phyloP scores from a whole-genome alignment of 495 filamentous ascomycete genomes.

The Penicillium ochrochloron region DNA sequence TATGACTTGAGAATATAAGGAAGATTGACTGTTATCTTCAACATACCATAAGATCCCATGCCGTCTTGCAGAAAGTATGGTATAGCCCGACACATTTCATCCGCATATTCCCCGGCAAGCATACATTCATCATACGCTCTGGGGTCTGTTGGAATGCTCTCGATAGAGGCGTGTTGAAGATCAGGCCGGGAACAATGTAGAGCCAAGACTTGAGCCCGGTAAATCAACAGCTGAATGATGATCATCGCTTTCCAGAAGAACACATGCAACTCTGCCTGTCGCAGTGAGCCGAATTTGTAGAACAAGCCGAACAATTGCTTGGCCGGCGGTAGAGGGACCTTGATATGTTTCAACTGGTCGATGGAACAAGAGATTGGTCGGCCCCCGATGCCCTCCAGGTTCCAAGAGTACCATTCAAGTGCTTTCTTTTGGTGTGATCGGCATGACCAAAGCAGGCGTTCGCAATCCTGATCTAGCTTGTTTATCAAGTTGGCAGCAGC shows the following conservation, averaged over 20 bases:
- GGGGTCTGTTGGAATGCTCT: background rate
- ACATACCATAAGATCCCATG: conserved; percentile 5
- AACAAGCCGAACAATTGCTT: background rate
- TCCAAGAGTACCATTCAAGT: conserved; percentile 3
- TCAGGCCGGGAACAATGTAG: background rate
- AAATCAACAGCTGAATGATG: conserved; percentile 9
- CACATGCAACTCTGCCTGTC: conserved; percentile 10
- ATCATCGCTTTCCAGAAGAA: conserved; percentile 15
- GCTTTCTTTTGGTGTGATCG: background rate
- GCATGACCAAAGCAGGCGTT: background rate
- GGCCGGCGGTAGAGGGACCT: background rate
- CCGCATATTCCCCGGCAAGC: conserved; percentile 5
- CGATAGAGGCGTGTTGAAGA: background rate
- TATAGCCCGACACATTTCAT: conserved; percentile 12
- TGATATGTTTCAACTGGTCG: background rate
- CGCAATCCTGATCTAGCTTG: background rate
- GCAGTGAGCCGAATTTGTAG: conserved; percentile 10
- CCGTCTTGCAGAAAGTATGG: conserved; percentile 10
- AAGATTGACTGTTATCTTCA: conserved; percentile 11
- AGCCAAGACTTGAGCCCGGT: conserved; percentile 7
- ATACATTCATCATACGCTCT: conserved; percentile 3
- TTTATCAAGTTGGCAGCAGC: conserved; percentile 1
- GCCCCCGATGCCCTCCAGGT: background rate
- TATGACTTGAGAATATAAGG: conserved; percentile 12
- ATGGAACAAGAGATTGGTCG: background rate